These are phyloP conservation scores for Ceratocystis destructans DNA, from an alignment of 2,329 filamentous ascomycete species.

Conservation along the genomic window DNA sequence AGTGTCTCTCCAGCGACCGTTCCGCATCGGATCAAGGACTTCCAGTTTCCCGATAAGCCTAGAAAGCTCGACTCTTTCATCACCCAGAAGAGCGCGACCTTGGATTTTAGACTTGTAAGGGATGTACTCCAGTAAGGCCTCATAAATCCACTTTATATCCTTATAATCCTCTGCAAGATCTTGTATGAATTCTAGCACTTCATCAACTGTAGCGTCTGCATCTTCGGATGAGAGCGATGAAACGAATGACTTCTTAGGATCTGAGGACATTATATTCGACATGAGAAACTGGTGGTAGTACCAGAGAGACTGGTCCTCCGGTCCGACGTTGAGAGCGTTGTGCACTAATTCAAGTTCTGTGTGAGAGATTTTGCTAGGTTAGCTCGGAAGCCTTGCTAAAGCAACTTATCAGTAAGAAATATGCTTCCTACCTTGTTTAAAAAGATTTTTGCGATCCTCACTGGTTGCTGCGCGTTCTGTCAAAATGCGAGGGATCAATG, in stretches of 20 bases:
- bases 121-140: conserved; percentile 66
- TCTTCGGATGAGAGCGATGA: conserved; percentile 48
- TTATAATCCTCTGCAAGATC: conserved; percentile 47
- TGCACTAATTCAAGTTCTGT: conserved; percentile 62
- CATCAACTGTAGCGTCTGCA: conserved; percentile 49
- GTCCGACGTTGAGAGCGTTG: conserved; percentile 70
- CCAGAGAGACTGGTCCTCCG: conserved; percentile 92
- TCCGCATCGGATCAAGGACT: conserved; percentile 58
- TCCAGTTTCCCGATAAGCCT: conserved; percentile 52
- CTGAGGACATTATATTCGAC: conserved; percentile 45
- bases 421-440: conserved; percentile 49
- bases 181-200: conserved; percentile 61
- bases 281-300: conserved; percentile 90
- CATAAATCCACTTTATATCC: conserved; percentile 70
- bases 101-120: conserved; percentile 43
- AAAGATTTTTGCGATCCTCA: conserved; percentile 48
- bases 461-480: conserved; percentile 54
- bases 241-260: conserved; percentile 44
- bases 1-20: conserved; percentile 62
- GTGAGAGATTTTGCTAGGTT: background rate
- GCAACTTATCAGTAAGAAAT: background rate
- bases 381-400: background rate
- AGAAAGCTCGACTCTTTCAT: conserved; percentile 35
- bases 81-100: conserved; percentile 28
- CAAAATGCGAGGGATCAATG: conserved; percentile 64